These are phyloP conservation scores for Scheffersomyces stipitis DNA, from an alignment of 805 yeast species.

Conservation along the genomic window DNA sequence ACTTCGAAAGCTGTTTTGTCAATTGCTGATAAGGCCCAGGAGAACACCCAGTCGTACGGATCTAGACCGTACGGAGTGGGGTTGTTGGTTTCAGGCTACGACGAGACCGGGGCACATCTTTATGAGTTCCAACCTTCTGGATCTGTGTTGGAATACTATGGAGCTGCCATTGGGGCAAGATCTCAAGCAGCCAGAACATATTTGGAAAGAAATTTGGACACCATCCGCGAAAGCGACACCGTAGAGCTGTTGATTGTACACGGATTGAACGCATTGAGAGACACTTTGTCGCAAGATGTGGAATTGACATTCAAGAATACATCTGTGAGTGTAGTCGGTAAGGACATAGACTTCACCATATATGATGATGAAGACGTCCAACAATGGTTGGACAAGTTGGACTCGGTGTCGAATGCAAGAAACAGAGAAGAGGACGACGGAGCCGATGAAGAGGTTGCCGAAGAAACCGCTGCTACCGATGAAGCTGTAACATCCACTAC, in stretches of 20 bases:
- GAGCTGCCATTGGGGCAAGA: slow-evolving; percentile 97
- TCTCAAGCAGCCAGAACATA: slow-evolving; percentile 98
- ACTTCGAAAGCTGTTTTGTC: slow-evolving; percentile 79
- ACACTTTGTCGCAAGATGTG: slow-evolving; percentile 91
- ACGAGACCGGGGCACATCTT: slow-evolving; percentile 91
- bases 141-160: slow-evolving; percentile 83
- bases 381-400: slow-evolving; percentile 78
- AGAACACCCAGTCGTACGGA: slow-evolving; percentile 93
- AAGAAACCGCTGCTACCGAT: slow-evolving; percentile 16
- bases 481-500: slow-evolving; percentile 14
- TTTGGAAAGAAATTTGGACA: slow-evolving; percentile 79
- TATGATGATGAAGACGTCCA: slow-evolving; percentile 87
- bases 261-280: slow-evolving; percentile 89
- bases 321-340: slow-evolving; percentile 90
- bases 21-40: slow-evolving; percentile 95
- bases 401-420: slow-evolving; percentile 60
- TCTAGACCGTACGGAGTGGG: slow-evolving; percentile 99
- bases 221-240: slow-evolving; percentile 55
- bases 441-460: slow-evolving; percentile 21
- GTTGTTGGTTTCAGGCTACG: slow-evolving; percentile 82
- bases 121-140: slow-evolving; percentile 97
- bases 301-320: slow-evolving; percentile 83
- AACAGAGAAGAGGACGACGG: slow-evolving; percentile 42
- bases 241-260: slow-evolving; percentile 77
- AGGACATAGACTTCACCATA: slow-evolving; percentile 67